Percentiles rank a stretch among this genome's conserved stretches.
phyloP scores from a whole-genome alignment of 495 filamentous ascomycete genomes.

The Penicillium macrosclerotiorum region DNA sequence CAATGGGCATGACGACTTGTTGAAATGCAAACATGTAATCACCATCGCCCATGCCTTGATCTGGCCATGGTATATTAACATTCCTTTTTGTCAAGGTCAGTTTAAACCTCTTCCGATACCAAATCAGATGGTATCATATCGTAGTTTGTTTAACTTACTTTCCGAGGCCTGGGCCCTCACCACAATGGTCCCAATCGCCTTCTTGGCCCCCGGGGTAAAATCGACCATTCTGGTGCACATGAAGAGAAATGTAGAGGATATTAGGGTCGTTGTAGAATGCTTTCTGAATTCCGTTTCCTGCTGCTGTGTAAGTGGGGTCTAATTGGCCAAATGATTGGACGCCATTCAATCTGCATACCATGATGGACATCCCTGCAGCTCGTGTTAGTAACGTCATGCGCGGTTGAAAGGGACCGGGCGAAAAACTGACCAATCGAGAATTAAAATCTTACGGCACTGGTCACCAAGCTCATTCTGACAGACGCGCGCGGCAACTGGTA shows the following conservation, averaged over 20 bases:
- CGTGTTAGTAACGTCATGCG: constrained; percentile 23
- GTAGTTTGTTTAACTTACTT: too few species aligned
- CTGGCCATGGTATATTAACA: constrained; percentile 92
- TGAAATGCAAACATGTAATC: constrained; percentile 98
- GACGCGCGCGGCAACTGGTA: constrained; percentile 80
- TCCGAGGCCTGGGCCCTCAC: constrained; percentile 69
- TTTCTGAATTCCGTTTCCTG: constrained; percentile 93
- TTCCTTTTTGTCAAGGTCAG: constrained; percentile 54
- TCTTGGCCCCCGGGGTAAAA: constrained; percentile 84
- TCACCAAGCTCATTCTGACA: constrained; percentile 76
- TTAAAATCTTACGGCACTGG: constrained; percentile 78
- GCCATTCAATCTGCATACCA: too few species aligned
- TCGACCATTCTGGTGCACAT: constrained; percentile 74
- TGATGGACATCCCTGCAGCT: constrained; percentile 60
- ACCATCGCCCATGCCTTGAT: constrained; percentile 91
- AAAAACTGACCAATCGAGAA: constrained; percentile 86
- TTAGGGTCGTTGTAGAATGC: constrained; percentile 94
- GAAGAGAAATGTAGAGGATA: constrained; percentile 93
- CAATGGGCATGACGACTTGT: constrained; percentile 95
- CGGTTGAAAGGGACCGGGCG: not conserved
- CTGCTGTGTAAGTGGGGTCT: constrained; percentile 21
- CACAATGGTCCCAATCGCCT: constrained; percentile 75
- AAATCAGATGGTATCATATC: not conserved
- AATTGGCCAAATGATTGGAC: too few species aligned
- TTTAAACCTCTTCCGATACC: not conserved